A percentile compares a stretch with the other conserved stretches of the same genome.
phyloP scores from a whole-genome alignment of 106 monocot genomes.

The Apostasia shenzhenica region DNA sequence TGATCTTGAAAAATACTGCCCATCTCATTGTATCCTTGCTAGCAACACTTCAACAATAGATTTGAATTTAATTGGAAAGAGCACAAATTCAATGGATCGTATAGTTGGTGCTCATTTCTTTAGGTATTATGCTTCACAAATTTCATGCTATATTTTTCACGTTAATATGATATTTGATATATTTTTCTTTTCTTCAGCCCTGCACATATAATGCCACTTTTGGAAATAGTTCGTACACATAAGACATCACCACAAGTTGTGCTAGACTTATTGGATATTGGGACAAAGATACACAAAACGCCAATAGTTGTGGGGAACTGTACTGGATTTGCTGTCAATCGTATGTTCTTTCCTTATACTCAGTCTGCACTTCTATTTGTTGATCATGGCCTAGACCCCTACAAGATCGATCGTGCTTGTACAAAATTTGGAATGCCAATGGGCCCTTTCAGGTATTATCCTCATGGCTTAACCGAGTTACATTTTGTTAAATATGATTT shows the following conservation, averaged over 20 bases:
- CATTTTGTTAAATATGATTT: not conserved
- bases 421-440: conserved; percentile 99
- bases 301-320: conserved; percentile 92
- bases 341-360: conserved; percentile 98
- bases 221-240: conserved; percentile 88
- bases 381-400: conserved; percentile 84
- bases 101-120: conserved; percentile 38
- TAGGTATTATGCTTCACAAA: conserved; percentile 39
- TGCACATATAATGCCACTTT: conserved; percentile 96
- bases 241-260: conserved; percentile 89
- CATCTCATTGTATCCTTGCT: conserved; percentile 28
- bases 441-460: conserved; percentile 96
- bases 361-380: conserved; percentile 79
- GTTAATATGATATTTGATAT: not conserved
- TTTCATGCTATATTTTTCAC: conserved; percentile 7
- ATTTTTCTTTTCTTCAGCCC: conserved; percentile 42
- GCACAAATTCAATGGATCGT: conserved; percentile 22
- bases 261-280: conserved; percentile 84
- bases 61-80: conserved; percentile 28
- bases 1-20: conserved; percentile 37
- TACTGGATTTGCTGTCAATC: conserved; percentile 96
- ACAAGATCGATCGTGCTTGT: conserved; percentile 66
- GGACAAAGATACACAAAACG: conserved; percentile 90
- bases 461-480: not conserved
- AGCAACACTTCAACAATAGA: conserved; percentile 31